Percentiles rank a stretch among this genome's conserved stretches.
phyloP scores from a whole-genome alignment of 2,329 filamentous ascomycete genomes.

The Diplocarpon mali region DNA sequence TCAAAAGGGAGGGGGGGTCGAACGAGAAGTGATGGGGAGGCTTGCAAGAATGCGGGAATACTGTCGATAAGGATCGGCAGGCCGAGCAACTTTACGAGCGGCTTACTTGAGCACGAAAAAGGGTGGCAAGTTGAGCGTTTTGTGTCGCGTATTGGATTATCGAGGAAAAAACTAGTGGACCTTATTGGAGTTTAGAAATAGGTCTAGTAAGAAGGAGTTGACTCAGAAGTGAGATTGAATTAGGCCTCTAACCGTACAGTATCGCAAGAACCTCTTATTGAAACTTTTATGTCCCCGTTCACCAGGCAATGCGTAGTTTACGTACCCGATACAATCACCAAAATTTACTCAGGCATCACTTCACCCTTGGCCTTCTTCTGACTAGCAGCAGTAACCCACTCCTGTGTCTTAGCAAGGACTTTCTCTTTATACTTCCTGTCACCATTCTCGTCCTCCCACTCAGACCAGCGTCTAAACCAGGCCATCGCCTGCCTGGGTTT shows the following conservation, averaged over 20 bases:
- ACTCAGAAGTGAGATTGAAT: no score
- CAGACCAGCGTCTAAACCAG: constrained; percentile 86
- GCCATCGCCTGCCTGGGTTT: constrained; percentile 75
- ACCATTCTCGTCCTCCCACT: constrained; percentile 71
- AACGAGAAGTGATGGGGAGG: no score
- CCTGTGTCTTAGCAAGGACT: constrained; percentile 58
- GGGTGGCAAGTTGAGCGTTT: no score
- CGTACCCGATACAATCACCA: not conserved
- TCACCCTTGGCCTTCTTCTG: constrained; percentile 28
- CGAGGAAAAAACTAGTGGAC: no score
- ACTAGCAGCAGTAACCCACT: constrained; percentile 49
- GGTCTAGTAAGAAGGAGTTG: no score
- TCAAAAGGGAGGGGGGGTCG: no score
- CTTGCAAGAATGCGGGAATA: no score
- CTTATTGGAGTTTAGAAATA: no score
- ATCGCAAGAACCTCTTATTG: not conserved
- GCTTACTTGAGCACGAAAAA: no score
- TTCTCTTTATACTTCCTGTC: constrained; percentile 58
- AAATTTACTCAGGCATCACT: constrained; percentile 1
- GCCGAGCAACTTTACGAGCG: no score
- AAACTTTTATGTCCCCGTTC: not conserved
- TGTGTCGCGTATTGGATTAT: no score
- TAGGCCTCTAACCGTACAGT: not conserved
- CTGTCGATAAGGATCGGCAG: no score
- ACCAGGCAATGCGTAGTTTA: constrained; percentile 8